These are phyloP conservation scores for Quercus aquifolioides DNA, from an alignment of 306 rosid species.

Conservation along the genomic window DNA sequence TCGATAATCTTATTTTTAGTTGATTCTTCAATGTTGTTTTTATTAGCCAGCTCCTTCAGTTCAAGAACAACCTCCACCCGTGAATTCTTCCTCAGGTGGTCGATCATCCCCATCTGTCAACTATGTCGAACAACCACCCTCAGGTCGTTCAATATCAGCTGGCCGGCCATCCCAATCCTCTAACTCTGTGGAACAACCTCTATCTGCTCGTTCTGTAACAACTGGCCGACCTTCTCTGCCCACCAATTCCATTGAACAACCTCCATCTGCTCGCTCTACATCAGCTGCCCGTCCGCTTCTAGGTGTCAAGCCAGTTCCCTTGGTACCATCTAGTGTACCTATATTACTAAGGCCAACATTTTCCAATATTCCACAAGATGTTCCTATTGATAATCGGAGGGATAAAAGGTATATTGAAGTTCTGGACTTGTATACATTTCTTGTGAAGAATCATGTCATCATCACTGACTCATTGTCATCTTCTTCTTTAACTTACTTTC, in stretches of 20 bases:
- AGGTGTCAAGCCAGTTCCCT: slow-evolving; percentile 55
- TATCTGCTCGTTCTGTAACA: slow-evolving; percentile 43
- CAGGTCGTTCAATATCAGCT: slow-evolving; percentile 33
- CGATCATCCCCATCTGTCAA: slow-evolving; percentile 25
- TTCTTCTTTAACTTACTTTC: not conserved
- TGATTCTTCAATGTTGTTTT: slow-evolving; percentile 11
- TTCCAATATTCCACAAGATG: slow-evolving; percentile 38
- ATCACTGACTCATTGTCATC: not conserved
- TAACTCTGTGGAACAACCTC: slow-evolving; percentile 36
- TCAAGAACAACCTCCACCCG: slow-evolving; percentile 55
- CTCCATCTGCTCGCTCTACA: slow-evolving; percentile 58
- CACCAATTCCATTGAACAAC: slow-evolving; percentile 33
- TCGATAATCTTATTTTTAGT: slow-evolving; percentile 1
- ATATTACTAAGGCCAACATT: slow-evolving; percentile 57
- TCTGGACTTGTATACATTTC: not conserved
- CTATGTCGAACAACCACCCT: slow-evolving; percentile 44
- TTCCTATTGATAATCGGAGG: slow-evolving; percentile 34
- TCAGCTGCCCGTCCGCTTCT: slow-evolving; percentile 40
- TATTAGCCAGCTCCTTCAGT: slow-evolving; percentile 45
- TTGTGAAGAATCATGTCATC: not conserved
- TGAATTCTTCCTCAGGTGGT: slow-evolving; percentile 23
- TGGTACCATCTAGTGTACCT: slow-evolving; percentile 71
- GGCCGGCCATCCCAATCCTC: slow-evolving; percentile 32
- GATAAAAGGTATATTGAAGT: slow-evolving; percentile 57
- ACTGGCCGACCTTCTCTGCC: slow-evolving; percentile 36